phyloP scores from a whole-genome alignment of 371 early-diverging fungal species.

The Haplosporangium sp. region DNA sequence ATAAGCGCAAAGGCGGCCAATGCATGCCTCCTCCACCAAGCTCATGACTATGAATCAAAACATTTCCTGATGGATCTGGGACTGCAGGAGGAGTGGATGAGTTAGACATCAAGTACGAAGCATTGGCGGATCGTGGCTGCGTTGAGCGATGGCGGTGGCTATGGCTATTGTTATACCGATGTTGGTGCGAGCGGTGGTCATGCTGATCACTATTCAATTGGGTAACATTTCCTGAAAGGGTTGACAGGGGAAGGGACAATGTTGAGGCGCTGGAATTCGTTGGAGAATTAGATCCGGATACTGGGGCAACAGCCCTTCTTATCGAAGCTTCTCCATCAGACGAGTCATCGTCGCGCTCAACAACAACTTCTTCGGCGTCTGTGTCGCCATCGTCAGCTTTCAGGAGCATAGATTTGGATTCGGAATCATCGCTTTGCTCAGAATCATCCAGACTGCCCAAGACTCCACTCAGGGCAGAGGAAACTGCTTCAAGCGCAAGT shows the following conservation, averaged over 20 bases:
- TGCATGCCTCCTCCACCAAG: slow-evolving; percentile 21
- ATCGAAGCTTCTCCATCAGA: background rate
- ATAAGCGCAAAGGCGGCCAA: slow-evolving; percentile 50
- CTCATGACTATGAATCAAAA: slow-evolving; percentile 18
- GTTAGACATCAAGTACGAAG: slow-evolving; percentile 19
- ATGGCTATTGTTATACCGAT: slow-evolving; percentile 6
- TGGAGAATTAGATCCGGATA: slow-evolving; percentile 38
- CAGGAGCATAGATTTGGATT: slow-evolving; percentile 51
- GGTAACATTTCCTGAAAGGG: slow-evolving; percentile 8
- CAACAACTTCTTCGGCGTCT: slow-evolving; percentile 44
- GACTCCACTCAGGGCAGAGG: slow-evolving; percentile 38
- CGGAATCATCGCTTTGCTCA: slow-evolving; percentile 35
- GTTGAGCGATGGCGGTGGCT: slow-evolving; percentile 29
- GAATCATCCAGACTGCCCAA: slow-evolving; percentile 22
- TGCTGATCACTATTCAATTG: background rate
- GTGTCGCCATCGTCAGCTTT: slow-evolving; percentile 49
- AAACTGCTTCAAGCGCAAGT: slow-evolving; percentile 44
- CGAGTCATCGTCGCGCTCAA: slow-evolving; percentile 18
- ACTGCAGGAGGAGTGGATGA: slow-evolving; percentile 36
- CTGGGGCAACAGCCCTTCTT: background rate
- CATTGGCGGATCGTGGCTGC: slow-evolving; percentile 23
- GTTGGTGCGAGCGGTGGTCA: slow-evolving; percentile 11
- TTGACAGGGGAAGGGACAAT: slow-evolving; percentile 38
- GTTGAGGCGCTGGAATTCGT: slow-evolving; percentile 40
- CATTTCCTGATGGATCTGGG: slow-evolving; percentile 11